phyloP scores from a whole-genome alignment of 768 basidiomycete species.

The Solioccasus polychromus region DNA sequence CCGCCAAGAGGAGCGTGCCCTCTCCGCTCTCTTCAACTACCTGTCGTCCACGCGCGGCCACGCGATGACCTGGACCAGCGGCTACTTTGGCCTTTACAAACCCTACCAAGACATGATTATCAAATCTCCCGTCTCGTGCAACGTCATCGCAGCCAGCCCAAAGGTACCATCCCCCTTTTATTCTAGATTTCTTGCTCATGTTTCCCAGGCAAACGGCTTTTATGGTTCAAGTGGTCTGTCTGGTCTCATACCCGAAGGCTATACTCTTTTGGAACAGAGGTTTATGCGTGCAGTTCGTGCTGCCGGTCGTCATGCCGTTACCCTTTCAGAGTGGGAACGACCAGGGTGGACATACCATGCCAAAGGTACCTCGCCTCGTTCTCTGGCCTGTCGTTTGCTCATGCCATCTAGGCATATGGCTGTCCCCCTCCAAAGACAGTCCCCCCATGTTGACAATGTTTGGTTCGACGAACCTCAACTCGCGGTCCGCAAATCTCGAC shows the following conservation, averaged over 20 bases:
- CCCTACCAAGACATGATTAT: conserved; percentile 77
- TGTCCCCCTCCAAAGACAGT: conserved; percentile 53
- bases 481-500: conserved; percentile 86
- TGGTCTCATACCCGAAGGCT: conserved; percentile 92
- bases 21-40: conserved; percentile 57
- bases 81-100: conserved; percentile 88
- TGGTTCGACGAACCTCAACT: conserved; percentile 93
- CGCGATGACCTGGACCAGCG: conserved; percentile 83
- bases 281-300: conserved; percentile 67
- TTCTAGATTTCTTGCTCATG: background rate
- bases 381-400: background rate
- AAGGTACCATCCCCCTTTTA: conserved; percentile 47
- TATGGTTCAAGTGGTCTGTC: conserved; percentile 87
- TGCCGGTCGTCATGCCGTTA: conserved; percentile 54
- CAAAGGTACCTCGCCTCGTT: conserved; percentile 60
- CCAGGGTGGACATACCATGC: conserved; percentile 98
- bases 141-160: conserved; percentile 84
- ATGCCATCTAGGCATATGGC: conserved; percentile 68
- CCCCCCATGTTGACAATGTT: conserved; percentile 77
- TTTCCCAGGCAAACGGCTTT: conserved; percentile 87
- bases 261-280: conserved; percentile 80
- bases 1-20: conserved; percentile 74
- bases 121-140: conserved; percentile 52
- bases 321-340: conserved; percentile 84
- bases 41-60: conserved; percentile 26